Percentiles rank a stretch among this genome's conserved stretches.
phyloP scores from a whole-genome alignment of 345 rosid genomes.

The Salix udensis region DNA sequence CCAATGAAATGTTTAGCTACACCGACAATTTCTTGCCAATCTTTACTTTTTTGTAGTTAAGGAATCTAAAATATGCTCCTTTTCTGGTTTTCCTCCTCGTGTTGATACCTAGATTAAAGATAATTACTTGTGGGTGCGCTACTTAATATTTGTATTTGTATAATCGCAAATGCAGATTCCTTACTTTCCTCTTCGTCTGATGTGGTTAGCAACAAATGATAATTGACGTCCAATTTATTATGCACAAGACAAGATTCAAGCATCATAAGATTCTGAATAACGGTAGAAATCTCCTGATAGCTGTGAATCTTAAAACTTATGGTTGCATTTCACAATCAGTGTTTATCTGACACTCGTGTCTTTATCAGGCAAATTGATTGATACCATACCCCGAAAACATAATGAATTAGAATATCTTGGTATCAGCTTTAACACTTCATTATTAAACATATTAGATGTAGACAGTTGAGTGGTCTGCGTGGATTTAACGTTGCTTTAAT shows the following conservation, averaged over 20 bases:
- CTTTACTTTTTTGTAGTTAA: slow-evolving; percentile 17
- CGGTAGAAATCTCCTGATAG: not conserved
- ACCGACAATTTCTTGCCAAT: slow-evolving; percentile 24
- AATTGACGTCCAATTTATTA: not conserved
- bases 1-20: slow-evolving; percentile 21
- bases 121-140: slow-evolving; percentile 9
- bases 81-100: slow-evolving; percentile 18
- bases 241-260: not conserved
- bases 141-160: not conserved
- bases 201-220: slow-evolving; percentile 1
- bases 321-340: not conserved
- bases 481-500: not conserved
- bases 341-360: not conserved
- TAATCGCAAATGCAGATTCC: slow-evolving; percentile 8
- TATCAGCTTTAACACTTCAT: not conserved
- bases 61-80: slow-evolving; percentile 32
- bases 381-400: not conserved
- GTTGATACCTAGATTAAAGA: slow-evolving; percentile 7
- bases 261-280: slow-evolving; percentile 8
- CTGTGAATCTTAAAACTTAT: not conserved
- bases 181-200: slow-evolving; percentile 1
- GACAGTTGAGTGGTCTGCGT: not conserved
- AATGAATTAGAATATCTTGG: not conserved
- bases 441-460: not conserved
- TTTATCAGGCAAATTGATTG: not conserved